A percentile compares a stretch with the other conserved stretches of the same genome.
phyloP scores from a whole-genome alignment of 2,329 filamentous ascomycete genomes.

The Capronia americana region DNA sequence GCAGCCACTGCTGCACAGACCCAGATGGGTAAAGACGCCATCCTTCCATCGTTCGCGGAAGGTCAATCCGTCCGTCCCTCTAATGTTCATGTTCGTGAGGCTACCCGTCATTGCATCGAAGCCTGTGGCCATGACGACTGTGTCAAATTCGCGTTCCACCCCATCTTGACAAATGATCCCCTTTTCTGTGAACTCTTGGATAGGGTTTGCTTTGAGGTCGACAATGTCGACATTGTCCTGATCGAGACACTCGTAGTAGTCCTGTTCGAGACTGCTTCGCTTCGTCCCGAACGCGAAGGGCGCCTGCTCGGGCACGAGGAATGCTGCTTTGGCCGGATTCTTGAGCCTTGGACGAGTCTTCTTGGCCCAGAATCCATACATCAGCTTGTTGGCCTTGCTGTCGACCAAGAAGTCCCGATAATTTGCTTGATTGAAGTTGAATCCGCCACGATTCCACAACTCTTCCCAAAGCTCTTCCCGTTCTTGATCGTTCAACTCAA shows the following conservation, averaged over 20 bases:
- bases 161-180: conserved; percentile 37
- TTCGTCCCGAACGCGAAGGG: conserved; percentile 58
- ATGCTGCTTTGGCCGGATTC: conserved; percentile 56
- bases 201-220: conserved; percentile 50
- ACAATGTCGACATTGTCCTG: conserved; percentile 55
- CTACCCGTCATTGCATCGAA: conserved; percentile 45
- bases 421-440: conserved; percentile 58
- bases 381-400: conserved; percentile 57
- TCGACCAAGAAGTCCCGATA: conserved; percentile 58
- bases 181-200: conserved; percentile 44
- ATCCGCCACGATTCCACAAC: conserved; percentile 60
- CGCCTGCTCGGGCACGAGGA: conserved; percentile 61
- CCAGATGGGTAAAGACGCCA: conserved; percentile 1
- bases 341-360: conserved; percentile 59
- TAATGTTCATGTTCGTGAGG: conserved; percentile 50
- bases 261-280: conserved; percentile 56
- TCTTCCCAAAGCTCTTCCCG: conserved; percentile 56
- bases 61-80: conserved; percentile 49
- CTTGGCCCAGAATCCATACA: conserved; percentile 62
- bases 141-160: conserved; percentile 8
- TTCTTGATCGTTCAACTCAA: conserved; percentile 20
- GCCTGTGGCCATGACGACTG: conserved; percentile 48
- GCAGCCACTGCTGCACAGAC: conserved; percentile 46
- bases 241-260: too few species aligned
- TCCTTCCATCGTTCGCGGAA: conserved; percentile 38